Evolutionary conservation across 805 yeast genomes (phyloP).

Genomic region (Komagataella pastoris): DNA sequence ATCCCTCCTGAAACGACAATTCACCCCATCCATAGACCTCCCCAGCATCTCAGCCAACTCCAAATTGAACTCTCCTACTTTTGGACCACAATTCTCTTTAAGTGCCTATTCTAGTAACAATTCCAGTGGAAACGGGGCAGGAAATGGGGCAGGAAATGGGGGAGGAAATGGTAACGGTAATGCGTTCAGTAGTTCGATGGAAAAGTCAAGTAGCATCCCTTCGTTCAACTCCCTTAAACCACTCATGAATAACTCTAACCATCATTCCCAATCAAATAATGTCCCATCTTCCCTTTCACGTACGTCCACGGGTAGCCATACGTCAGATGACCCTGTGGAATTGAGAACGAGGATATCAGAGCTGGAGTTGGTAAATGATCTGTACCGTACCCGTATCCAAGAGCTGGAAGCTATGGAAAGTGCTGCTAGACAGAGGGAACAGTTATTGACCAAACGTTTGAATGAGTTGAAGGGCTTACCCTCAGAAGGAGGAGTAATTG

Average conservation of each 20-base stretch:
- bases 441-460: constrained; percentile 30
- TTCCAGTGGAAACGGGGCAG: not conserved
- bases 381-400: constrained; percentile 68
- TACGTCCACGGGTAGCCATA: not conserved
- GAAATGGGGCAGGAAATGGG: not conserved
- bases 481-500: not conserved
- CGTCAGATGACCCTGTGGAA: constrained; percentile 9
- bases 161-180: not conserved
- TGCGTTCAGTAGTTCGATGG: constrained; percentile 4
- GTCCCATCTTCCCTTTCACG: not conserved
- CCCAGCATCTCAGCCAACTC: constrained; percentile 1
- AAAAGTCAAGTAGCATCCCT: constrained; percentile 13
- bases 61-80: constrained; percentile 11
- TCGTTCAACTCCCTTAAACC: constrained; percentile 9
- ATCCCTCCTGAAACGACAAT: constrained; percentile 13
- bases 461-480: constrained; percentile 22
- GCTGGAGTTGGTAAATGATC: constrained; percentile 80
- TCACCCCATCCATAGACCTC: constrained; percentile 17
- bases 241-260: constrained; percentile 7
- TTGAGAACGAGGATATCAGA: constrained; percentile 74
- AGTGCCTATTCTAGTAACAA: not conserved
- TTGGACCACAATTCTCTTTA: constrained; percentile 18
- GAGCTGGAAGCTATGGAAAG: constrained; percentile 67
- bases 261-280: constrained; percentile 1
- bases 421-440: constrained; percentile 38